phyloP scores from a whole-genome alignment of 345 rosid genomes.

The Populus euphratica region DNA sequence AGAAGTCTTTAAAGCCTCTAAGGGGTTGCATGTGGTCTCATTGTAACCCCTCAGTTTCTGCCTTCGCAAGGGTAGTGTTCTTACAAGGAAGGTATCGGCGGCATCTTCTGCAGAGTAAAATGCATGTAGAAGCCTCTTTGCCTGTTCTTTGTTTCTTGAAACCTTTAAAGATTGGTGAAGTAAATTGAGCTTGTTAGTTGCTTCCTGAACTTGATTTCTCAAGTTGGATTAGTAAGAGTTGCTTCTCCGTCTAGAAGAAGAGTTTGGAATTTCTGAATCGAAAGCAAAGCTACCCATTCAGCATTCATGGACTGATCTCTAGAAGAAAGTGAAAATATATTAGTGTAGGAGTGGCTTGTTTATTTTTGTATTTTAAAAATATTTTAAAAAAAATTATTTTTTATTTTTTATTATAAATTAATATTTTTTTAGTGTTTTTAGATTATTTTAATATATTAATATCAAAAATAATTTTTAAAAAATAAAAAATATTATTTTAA shows the following conservation, averaged over 20 bases:
- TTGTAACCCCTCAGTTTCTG: background rate
- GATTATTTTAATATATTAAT: too few relatives aligned
- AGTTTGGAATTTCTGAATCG: background rate
- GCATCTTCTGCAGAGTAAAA: background rate
- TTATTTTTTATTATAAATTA: too few relatives aligned
- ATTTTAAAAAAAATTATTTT: too few relatives aligned
- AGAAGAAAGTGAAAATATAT: background rate
- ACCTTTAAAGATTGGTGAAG: background rate
- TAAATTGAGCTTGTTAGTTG: background rate
- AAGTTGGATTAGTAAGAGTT: background rate
- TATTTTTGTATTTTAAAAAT: too few relatives aligned
- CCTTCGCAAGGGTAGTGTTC: background rate
- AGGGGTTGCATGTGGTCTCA: background rate
- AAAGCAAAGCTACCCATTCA: background rate
- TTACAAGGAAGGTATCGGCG: background rate
- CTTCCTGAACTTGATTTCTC: background rate
- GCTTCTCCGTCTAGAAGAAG: background rate
- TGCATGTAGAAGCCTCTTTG: background rate
- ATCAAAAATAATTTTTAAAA: too few relatives aligned
- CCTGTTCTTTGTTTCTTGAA: background rate
- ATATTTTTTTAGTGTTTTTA: too few relatives aligned
- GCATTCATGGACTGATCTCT: background rate
- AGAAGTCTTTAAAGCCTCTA: background rate
- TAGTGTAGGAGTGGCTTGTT: too few relatives aligned
- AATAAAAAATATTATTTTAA: too few relatives aligned